Evolutionary conservation across 1,139 yeast species (phyloP), one percentile per base, ranked within the genome.

Genomic region (Lodderomyces parapsilosis): DNA sequence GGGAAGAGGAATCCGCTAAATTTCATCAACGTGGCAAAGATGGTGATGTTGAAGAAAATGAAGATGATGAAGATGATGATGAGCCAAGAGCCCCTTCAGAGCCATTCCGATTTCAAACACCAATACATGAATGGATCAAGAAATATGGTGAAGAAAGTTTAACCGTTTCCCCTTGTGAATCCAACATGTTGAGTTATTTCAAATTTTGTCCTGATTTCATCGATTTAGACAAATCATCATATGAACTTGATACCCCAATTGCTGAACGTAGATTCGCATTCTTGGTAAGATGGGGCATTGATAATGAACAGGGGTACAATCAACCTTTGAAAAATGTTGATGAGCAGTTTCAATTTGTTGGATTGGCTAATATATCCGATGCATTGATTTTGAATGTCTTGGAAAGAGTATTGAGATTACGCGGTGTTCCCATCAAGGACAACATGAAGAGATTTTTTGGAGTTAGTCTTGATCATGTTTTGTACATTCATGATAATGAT

Each of bases 381-480:
- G 72, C 82, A 9, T 72, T 77, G 48, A 71, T 80, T 47, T 62
- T 84, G 42, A 71, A 79, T 14, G 63, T 83, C 1, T 47, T 67
- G 38, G 63, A 61, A 1, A 56, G 74, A 36, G 45, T 57, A 7
- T 54, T 68, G 30, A 52, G 71, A 13, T 43, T 66, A 14, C 54
- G 55, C 10, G 52, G 48, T 25, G 47, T 59, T 10, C 55, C 62
- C 32, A 49, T 63, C 32, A 41, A 44, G 17, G 50, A 56, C 62
- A 74, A 59, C 23, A 50, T 55, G 22, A 65, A 58, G 38, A 65
- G 60, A 37, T 68, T 66, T 50, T 51, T 55, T 40, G 77, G 83
- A 36, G 84, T 82, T 8, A 80, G 86, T 13, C 62, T 86, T 51
- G 91, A 84, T 54, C 90, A 85, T 56, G 65, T 80, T 0, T 74